A percentile compares a stretch with the other conserved stretches of the same genome.
Conservation (phyloP, 75 land plant species). For the Gnetum montanum region DNA sequence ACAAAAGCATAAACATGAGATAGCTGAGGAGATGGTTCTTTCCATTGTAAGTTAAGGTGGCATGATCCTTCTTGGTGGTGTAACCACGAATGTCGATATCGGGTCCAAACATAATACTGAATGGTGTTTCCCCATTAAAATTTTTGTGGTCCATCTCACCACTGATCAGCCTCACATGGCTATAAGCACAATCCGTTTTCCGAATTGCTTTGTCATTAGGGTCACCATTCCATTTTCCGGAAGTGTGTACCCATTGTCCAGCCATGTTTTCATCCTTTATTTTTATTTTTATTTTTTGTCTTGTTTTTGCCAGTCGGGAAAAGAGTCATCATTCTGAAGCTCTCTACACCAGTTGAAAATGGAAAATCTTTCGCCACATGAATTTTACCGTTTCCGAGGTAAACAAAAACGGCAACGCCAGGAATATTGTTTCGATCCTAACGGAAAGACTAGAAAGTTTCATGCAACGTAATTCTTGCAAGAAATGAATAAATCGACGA, state of each 20-base stretch:
- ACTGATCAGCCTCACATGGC: slow-evolving; percentile 52
- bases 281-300: no score
- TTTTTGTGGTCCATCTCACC: slow-evolving; percentile 47
- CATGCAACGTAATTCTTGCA: no score
- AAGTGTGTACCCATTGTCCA: slow-evolving; percentile 80
- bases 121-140: slow-evolving; percentile 63
- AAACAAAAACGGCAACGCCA: no score
- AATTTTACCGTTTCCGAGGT: no score
- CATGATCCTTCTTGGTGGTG: slow-evolving; percentile 75
- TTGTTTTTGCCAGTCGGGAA: no score
- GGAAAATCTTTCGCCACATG: no score
- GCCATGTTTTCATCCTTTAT: slow-evolving; percentile 55
- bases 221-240: slow-evolving; percentile 89
- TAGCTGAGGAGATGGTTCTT: slow-evolving; percentile 70
- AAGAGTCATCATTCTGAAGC: no score
- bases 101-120: slow-evolving; percentile 98
- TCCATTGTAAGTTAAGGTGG: slow-evolving; percentile 53
- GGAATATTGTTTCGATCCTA: no score
- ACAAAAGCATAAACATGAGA: slow-evolving; percentile 91
- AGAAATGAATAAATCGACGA: no score
- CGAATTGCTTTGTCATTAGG: slow-evolving; percentile 73
- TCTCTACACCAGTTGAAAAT: no score
- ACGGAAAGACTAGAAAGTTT: no score
- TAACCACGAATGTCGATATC: slow-evolving; percentile 92
- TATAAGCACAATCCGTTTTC: slow-evolving; percentile 67